phyloP scores from a whole-genome alignment of 2,329 filamentous ascomycete genomes.

The Fusarium nurragi region DNA sequence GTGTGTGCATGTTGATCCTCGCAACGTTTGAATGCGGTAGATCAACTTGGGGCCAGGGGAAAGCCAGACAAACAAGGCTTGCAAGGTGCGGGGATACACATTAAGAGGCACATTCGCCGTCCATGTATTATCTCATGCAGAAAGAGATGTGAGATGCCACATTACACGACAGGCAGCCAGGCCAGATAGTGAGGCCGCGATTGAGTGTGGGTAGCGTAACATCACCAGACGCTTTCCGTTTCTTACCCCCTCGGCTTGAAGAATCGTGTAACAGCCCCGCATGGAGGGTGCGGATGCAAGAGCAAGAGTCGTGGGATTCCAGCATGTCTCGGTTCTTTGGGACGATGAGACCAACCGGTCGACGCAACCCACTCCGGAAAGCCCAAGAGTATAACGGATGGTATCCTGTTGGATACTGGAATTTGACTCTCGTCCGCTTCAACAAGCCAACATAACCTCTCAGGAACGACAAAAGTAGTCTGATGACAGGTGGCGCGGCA shows the following conservation, averaged over 20 bases:
- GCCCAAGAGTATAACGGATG: background rate
- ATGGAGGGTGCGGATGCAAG: conserved; percentile 2
- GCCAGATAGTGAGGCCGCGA: conserved; percentile 18
- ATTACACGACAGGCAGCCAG: conserved; percentile 38
- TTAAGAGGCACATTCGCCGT: conserved; percentile 13
- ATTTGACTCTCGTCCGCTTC: background rate
- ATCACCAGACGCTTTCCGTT: conserved; percentile 22
- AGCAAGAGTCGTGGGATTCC: background rate
- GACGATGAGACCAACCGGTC: conserved; percentile 18
- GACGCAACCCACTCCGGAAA: conserved; percentile 8
- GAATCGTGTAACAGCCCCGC: conserved; percentile 26
- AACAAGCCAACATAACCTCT: conserved; percentile 1
- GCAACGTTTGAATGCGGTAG: conserved; percentile 19
- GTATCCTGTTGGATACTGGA: background rate
- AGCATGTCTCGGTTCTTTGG: conserved; percentile 14
- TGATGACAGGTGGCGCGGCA: conserved; percentile 49
- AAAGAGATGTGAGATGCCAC: conserved; percentile 38
- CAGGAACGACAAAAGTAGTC: background rate
- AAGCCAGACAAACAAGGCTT: conserved; percentile 18
- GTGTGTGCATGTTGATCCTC: conserved; percentile 35
- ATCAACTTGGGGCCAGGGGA: conserved; percentile 22
- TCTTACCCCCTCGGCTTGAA: conserved; percentile 7
- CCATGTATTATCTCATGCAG: conserved; percentile 25
- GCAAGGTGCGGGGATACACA: conserved; percentile 40
- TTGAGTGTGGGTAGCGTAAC: conserved; percentile 31